These are phyloP conservation scores for Cladosporium velox DNA, from an alignment of 2,329 filamentous ascomycete species.

Conservation along the genomic window DNA sequence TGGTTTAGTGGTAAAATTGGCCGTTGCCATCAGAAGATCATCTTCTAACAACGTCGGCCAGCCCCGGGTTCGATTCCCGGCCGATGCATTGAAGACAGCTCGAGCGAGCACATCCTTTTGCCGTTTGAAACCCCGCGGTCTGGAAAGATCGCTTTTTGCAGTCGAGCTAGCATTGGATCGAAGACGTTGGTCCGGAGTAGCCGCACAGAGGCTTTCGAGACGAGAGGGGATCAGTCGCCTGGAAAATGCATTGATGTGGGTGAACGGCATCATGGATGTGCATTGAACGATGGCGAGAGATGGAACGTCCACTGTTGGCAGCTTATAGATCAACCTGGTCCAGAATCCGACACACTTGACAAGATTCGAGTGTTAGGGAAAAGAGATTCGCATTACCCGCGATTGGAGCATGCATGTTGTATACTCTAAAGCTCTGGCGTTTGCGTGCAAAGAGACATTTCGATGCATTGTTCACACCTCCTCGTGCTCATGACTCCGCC, in stretches of 20 bases:
- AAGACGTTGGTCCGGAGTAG: neutral
- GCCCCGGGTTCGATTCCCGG: neutral
- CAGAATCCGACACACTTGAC: no score
- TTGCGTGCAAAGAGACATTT: neutral
- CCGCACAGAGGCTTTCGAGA: no score
- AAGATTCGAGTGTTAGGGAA: no score
- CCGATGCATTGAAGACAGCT: neutral
- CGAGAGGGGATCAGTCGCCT: neutral
- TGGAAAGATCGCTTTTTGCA: neutral
- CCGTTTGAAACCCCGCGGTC: neutral
- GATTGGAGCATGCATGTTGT: no score
- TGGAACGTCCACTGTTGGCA: no score
- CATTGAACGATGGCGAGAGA: no score
- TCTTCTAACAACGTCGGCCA: neutral
- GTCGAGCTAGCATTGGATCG: neutral
- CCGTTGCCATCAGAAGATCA: neutral
- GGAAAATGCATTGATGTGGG: no score
- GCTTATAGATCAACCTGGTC: no score
- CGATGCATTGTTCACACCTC: neutral
- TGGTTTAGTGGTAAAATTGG: slow-evolving; percentile 1
- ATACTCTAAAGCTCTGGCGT: no score
- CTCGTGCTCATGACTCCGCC: slow-evolving; percentile 2
- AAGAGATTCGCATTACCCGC: no score
- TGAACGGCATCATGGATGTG: no score
- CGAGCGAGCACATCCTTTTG: neutral